A percentile compares a stretch with the other conserved stretches of the same genome.
These are phyloP conservation scores for Colletotrichum siamense DNA, from an alignment of 2,329 filamentous ascomycete genomes.

Conservation along the genomic window DNA sequence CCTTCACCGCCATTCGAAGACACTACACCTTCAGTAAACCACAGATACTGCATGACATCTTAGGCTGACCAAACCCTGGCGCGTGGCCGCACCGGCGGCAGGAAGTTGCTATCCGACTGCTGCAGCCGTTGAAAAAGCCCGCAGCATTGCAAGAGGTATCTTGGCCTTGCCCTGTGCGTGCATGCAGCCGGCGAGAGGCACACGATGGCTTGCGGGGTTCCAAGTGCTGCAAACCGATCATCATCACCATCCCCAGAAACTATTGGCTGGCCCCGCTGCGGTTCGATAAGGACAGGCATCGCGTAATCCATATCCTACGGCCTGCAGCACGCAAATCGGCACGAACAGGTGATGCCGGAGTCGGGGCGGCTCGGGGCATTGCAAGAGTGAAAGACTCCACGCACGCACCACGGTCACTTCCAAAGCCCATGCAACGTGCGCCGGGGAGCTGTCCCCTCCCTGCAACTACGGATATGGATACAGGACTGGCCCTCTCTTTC, in stretches of 20 bases:
- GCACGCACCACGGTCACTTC: not conserved
- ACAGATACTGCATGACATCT: not conserved
- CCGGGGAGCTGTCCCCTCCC: not conserved
- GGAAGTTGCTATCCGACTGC: not conserved
- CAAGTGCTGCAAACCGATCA: not conserved
- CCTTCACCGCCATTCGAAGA: slow-evolving; percentile 18
- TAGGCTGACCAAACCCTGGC: not conserved
- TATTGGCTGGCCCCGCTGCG: not conserved
- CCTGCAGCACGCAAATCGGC: slow-evolving; percentile 1
- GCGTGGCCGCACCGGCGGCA: not conserved
- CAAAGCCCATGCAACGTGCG: not conserved
- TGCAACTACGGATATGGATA: not conserved
- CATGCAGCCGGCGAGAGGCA: not conserved
- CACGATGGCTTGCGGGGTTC: slow-evolving; percentile 1
- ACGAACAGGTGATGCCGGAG: not conserved
- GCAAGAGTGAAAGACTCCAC: not conserved
- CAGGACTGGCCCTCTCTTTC: not conserved
- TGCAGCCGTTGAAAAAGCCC: not conserved
- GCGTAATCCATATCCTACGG: not conserved
- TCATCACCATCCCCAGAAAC: not conserved
- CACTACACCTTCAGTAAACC: not conserved
- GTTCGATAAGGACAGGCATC: not conserved
- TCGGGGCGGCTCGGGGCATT: not conserved
- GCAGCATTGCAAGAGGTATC: not conserved
- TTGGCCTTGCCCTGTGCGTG: not conserved